These are phyloP conservation scores for Clarkia xantiana DNA, from an alignment of 345 rosid species.

Conservation along the genomic window DNA sequence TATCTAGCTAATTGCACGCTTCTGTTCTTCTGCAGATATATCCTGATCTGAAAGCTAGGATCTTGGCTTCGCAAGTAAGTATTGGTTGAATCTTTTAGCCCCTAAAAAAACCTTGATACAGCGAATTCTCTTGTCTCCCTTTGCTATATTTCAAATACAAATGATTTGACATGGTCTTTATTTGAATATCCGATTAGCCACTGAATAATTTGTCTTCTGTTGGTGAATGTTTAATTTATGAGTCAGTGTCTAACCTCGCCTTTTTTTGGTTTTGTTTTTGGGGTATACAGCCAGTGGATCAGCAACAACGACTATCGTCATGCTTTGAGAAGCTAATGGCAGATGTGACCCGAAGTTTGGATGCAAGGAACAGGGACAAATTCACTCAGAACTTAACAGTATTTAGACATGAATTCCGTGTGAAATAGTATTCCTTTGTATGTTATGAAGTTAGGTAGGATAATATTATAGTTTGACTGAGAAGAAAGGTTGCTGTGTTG, in stretches of 20 bases:
- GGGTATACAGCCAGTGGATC: slow-evolving; percentile 53
- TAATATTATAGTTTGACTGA: too few relatives aligned
- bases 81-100: neutral
- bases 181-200: too few relatives aligned
- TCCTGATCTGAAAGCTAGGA: slow-evolving; percentile 77
- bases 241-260: neutral
- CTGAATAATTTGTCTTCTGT: neutral
- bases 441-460: too few relatives aligned
- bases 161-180: too few relatives aligned
- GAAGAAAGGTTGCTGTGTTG: too few relatives aligned
- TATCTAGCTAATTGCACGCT: too few relatives aligned
- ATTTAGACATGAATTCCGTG: slow-evolving; percentile 85
- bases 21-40: slow-evolving; percentile 45
- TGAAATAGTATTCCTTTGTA: slow-evolving; percentile 27
- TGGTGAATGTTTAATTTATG: too few relatives aligned
- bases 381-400: slow-evolving; percentile 83
- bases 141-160: too few relatives aligned
- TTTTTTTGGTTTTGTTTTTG: neutral
- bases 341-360: slow-evolving; percentile 73
- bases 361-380: slow-evolving; percentile 89
- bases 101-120: too few relatives aligned
- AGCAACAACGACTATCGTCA: slow-evolving; percentile 64
- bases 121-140: too few relatives aligned
- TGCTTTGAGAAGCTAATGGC: slow-evolving; percentile 92
- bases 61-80: slow-evolving; percentile 81